Percentiles rank a stretch among this genome's conserved stretches.
These are phyloP conservation scores for Colletotrichum tanaceti DNA, from an alignment of 2,329 filamentous ascomycete genomes.

Conservation along the genomic window DNA sequence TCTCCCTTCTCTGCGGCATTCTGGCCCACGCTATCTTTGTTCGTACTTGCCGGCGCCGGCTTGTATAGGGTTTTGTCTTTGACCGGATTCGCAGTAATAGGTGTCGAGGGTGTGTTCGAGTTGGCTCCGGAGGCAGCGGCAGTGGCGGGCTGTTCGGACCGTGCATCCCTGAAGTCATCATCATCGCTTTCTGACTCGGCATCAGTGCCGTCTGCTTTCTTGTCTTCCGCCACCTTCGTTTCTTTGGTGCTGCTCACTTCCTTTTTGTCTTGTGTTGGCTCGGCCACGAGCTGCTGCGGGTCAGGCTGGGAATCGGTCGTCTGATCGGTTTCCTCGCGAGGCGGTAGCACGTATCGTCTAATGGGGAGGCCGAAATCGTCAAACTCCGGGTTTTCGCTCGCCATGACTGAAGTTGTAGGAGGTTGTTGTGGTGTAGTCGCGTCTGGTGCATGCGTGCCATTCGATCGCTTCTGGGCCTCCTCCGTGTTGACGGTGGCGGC, in stretches of 20 bases:
- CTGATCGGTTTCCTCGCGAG: conserved; percentile 35
- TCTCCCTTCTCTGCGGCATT: not conserved
- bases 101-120: conserved; percentile 33
- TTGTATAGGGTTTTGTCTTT: conserved; percentile 24
- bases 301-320: conserved; percentile 24
- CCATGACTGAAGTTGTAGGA: conserved; percentile 45
- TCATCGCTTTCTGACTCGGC: conserved; percentile 45
- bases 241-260: conserved; percentile 18
- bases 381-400: conserved; percentile 58
- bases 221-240: conserved; percentile 36
- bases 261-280: conserved; percentile 26
- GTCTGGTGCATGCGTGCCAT: conserved; percentile 39
- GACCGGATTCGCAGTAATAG: conserved; percentile 28
- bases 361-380: conserved; percentile 80
- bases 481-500: conserved; percentile 43
- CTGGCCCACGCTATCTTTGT: conserved; percentile 16
- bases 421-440: conserved; percentile 46
- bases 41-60: conserved; percentile 5
- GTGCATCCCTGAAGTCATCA: conserved; percentile 46
- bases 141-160: conserved; percentile 38
- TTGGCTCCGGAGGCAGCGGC: conserved; percentile 28
- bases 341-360: conserved; percentile 58
- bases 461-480: conserved; percentile 41
- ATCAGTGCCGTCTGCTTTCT: conserved; percentile 18
- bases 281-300: conserved; percentile 14